Base-by-base conservation (phyloP, 768 basidiomycete genomes). In the Holtermanniella nyarrowii region DNA sequence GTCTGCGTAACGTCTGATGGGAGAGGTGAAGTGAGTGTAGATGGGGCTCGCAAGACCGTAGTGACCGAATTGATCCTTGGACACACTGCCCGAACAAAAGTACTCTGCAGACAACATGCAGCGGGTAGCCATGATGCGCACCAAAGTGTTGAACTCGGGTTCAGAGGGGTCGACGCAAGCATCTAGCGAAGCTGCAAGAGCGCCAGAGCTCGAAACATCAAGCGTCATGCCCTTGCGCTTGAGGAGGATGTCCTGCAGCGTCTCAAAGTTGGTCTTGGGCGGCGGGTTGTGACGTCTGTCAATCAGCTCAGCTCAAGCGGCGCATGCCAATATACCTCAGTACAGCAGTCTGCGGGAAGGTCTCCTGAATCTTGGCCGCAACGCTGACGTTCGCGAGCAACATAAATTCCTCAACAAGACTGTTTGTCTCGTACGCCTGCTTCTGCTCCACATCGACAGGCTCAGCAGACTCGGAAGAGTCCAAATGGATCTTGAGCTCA, bases 91-190 rank as follows among this genome's bases (percentile, higher is more conserved):
- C 0, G 91, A 86, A 68, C 86, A 88, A 74, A 97, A 96, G 71
- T 99, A 99, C 69, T 99, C 95, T 18, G 95, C 95, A 0, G 91
- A 84, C 22, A 96, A 77, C 95, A 99, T 99, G 70, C 95, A 96
- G 25, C 95, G 77, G 2, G 93, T 97, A 2, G 95, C 91, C 91
- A 99, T 96, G 71, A 99, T 97, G 40, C 95, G 83, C 31, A 99
- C 93, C 16, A 97, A 79, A 0, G 90, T 97, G 62, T 97, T 99
- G 77, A 99, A 97, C 0, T 88, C 82, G 0, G 90, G 86, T 61
- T 88, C 82, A 16, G 73, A 70, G 0, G 84, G 78, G 65, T 95
- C 89, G 23, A 88, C 71, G 66, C 95, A 97, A 53, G 77, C 74
- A 71, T 99, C 93, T 57, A 97, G 72, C 0, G 88, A 93, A 10